phyloP scores from a whole-genome alignment of 345 rosid genomes.

The Ceriops decandra region DNA sequence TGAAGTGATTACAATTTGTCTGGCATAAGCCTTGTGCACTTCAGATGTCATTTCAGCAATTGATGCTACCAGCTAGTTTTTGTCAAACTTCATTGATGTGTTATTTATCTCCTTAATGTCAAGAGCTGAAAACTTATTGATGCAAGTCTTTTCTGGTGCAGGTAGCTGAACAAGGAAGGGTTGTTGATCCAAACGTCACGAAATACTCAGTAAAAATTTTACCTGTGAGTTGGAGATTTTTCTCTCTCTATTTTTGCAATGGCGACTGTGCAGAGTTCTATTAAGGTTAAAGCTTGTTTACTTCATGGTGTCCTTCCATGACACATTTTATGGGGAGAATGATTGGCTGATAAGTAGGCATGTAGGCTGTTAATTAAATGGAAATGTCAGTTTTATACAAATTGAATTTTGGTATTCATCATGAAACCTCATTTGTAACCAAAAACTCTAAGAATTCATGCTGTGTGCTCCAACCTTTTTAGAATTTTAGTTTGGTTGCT shows the following conservation, averaged over 20 bases:
- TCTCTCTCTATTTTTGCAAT: not conserved
- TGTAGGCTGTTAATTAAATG: too few relatives aligned
- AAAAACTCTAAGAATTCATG: not conserved
- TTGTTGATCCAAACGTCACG: conserved; percentile 58
- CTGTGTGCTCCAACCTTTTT: not conserved
- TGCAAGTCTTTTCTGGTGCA: conserved; percentile 25
- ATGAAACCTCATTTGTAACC: too few relatives aligned
- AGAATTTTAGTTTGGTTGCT: not conserved
- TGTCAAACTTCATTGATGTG: not conserved
- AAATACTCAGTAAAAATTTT: conserved; percentile 79
- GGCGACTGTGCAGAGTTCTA: not conserved
- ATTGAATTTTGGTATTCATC: too few relatives aligned
- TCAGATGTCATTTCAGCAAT: too few relatives aligned
- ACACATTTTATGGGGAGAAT: not conserved
- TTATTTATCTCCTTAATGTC: not conserved
- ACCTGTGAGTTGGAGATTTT: conserved; percentile 52
- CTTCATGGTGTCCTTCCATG: not conserved
- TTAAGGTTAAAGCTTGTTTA: not conserved
- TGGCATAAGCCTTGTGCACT: too few relatives aligned
- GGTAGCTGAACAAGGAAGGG: conserved; percentile 65
- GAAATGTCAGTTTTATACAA: too few relatives aligned
- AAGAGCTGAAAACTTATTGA: not conserved
- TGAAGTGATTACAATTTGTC: too few relatives aligned
- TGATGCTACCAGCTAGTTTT: not conserved
- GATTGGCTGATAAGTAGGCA: too few relatives aligned